Conservation (phyloP, 108 stramenopile genomes). For the Skeletonema potamos region DNA sequence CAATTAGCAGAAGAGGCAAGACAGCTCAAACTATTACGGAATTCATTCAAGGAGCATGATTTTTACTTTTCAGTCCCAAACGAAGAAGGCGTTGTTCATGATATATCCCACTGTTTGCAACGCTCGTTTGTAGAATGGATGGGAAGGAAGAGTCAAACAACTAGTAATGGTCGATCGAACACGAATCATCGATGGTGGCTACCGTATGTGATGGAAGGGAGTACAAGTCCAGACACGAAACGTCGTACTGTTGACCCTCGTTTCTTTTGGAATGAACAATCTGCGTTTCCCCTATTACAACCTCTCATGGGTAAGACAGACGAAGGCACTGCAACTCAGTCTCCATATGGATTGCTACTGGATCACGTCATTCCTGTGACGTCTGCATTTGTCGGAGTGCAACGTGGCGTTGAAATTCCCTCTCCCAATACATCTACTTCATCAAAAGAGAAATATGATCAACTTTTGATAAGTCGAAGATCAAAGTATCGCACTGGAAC, state of each 20-base stretch:
- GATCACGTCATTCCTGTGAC: constrained; percentile 79
- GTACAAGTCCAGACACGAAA: not conserved
- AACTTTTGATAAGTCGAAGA: constrained; percentile 86
- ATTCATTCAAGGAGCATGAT: constrained; percentile 73
- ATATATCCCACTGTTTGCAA: constrained; percentile 71
- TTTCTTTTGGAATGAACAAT: constrained; percentile 94
- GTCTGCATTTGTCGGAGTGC: constrained; percentile 89
- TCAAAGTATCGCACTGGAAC: constrained; percentile 91
- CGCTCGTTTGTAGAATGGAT: constrained; percentile 36
- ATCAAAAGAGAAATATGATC: constrained; percentile 51
- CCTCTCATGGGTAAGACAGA: not conserved
- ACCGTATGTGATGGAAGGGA: constrained; percentile 10
- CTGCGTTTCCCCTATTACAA: constrained; percentile 59
- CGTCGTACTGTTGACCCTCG: constrained; percentile 67
- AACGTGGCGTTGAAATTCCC: constrained; percentile 43
- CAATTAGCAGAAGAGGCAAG: constrained; percentile 58
- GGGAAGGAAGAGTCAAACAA: not conserved
- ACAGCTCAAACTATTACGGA: constrained; percentile 69
- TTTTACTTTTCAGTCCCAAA: constrained; percentile 59
- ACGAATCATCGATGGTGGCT: constrained; percentile 29
- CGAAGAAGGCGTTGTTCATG: constrained; percentile 34
- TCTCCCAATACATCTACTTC: not conserved
- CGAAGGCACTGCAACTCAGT: not conserved
- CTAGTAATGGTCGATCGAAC: not conserved
- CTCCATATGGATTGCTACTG: constrained; percentile 34